A percentile compares a stretch with the other conserved stretches of the same genome.
Evolutionary conservation across 1,139 yeast species (phyloP).

Genomic region (Pichia sp.): DNA sequence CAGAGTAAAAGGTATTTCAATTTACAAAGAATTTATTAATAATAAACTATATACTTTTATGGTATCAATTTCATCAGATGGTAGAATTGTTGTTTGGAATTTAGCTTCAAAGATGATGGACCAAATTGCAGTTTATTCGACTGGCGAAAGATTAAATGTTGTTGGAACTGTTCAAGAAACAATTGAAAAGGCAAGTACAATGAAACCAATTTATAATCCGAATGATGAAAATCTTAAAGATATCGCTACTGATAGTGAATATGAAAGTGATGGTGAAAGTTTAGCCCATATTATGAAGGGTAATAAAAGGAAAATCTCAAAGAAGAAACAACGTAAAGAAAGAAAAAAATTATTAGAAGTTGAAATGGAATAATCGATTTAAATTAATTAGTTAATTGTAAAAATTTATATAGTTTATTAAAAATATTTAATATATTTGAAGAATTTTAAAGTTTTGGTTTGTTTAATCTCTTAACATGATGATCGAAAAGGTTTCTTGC

Average conservation of each 20-base stretch:
- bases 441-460: constrained; percentile 14
- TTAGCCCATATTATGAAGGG: constrained; percentile 41
- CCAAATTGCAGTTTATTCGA: constrained; percentile 83
- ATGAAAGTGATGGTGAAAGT: constrained; percentile 52
- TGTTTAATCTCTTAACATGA: constrained; percentile 63
- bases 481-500: constrained; percentile 79
- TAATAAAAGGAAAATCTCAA: constrained; percentile 36
- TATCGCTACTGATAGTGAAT: constrained; percentile 54
- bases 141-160: constrained; percentile 92
- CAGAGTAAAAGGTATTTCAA: constrained; percentile 73
- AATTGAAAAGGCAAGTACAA: constrained; percentile 65
- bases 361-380: constrained; percentile 41
- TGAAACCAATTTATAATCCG: constrained; percentile 54
- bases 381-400: not conserved
- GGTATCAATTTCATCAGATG: constrained; percentile 87
- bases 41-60: constrained; percentile 35
- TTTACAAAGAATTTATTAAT: constrained; percentile 36
- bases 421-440: not conserved
- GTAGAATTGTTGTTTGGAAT: constrained; percentile 89
- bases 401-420: not conserved
- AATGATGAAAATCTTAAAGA: constrained; percentile 22
- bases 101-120: constrained; percentile 58
- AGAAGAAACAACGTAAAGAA: constrained; percentile 40
- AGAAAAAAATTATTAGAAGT: constrained; percentile 44
- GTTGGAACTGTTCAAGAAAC: constrained; percentile 71